Evolutionary conservation across 805 yeast species (phyloP), one percentile per base, ranked within the genome.

Genomic region (Kuraishia ogatae): DNA sequence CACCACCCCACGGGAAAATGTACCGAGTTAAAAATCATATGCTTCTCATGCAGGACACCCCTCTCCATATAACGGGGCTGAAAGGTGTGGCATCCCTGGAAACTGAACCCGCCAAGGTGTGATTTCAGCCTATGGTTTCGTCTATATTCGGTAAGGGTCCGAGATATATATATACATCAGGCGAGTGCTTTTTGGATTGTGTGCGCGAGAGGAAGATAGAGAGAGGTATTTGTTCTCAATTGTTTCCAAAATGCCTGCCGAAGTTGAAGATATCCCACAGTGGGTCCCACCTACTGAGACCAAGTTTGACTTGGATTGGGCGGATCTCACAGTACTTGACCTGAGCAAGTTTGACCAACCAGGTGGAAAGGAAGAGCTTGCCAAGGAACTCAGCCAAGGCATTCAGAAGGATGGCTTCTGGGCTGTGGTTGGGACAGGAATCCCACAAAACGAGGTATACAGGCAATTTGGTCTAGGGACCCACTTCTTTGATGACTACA

Each of bases 401-500:
- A 65, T 66, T 39, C 61, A 63, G 13, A 60, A 64, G 19, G 71
- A 68, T 48, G 73, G 73, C 11, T 70, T 69, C 55, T 70, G 69
- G 67, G 69, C 71, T 1, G 64, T 69, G 2, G 56, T 60, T 8
- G 64, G 64, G 29, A 60, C 60, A 35, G 72, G 70, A 1, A 59
- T 68, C 2, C 51, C 62, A 11, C 63, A 65, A 49, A 64, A 63
- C 20, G 66, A 66, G 50, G 62, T 69, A 29, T 51, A 64, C 48
- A 60, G 65, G 28, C 62, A 60, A n/a, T 70, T 67, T 56, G 61
- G 66, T 7, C 61, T 65, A 35, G 72, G 71, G 4, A 62, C 61
- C 53, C 66, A 61, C 46, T 67, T 68, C 55, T 70, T 66, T 28
- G 60, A 57, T 10, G 58, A 60, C 21, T 67, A 70, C 50, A 52